Conservation (phyloP, 306 rosid genomes). For the Quercus ilex region DNA sequence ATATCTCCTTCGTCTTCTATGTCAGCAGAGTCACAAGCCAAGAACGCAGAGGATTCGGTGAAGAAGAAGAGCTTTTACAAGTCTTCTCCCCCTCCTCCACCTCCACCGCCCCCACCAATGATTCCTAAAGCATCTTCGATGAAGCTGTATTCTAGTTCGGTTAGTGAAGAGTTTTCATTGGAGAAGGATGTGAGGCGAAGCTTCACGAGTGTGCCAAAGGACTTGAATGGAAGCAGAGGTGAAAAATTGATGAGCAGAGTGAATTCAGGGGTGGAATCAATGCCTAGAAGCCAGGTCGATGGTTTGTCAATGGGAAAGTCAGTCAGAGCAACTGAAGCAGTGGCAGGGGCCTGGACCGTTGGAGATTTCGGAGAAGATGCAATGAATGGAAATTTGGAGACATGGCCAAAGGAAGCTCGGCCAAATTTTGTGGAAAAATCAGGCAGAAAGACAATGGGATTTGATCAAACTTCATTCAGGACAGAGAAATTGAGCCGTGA, state of each 20-base stretch:
- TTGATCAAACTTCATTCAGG: constrained; percentile 14
- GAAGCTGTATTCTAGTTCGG: constrained; percentile 33
- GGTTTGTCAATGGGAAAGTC: constrained; percentile 20
- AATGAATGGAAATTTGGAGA: constrained; percentile 15
- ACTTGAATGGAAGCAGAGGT: constrained; percentile 1
- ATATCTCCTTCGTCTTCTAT: constrained; percentile 27
- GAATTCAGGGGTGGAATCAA: constrained; percentile 25
- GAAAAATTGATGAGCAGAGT: constrained; percentile 1
- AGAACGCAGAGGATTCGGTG: constrained; percentile 50
- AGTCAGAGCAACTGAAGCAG: constrained; percentile 22
- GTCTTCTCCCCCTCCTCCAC: constrained; percentile 52
- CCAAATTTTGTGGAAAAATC: constrained; percentile 17
- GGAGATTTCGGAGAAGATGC: constrained; percentile 8
- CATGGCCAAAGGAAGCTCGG: constrained; percentile 11
- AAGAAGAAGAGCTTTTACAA: constrained; percentile 52
- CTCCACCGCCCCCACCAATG: constrained; percentile 70
- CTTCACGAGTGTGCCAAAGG: constrained; percentile 39
- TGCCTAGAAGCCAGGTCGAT: constrained; percentile 28
- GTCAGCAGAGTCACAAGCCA: constrained; percentile 54
- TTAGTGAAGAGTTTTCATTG: constrained; percentile 10
- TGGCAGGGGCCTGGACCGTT: not conserved
- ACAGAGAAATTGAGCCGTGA: constrained; percentile 17
- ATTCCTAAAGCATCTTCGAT: constrained; percentile 37
- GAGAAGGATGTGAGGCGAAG: constrained; percentile 51
- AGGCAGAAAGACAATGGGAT: constrained; percentile 7